Evolutionary conservation across 345 rosid species (phyloP).

Genomic region (Microcos paniculata): DNA sequence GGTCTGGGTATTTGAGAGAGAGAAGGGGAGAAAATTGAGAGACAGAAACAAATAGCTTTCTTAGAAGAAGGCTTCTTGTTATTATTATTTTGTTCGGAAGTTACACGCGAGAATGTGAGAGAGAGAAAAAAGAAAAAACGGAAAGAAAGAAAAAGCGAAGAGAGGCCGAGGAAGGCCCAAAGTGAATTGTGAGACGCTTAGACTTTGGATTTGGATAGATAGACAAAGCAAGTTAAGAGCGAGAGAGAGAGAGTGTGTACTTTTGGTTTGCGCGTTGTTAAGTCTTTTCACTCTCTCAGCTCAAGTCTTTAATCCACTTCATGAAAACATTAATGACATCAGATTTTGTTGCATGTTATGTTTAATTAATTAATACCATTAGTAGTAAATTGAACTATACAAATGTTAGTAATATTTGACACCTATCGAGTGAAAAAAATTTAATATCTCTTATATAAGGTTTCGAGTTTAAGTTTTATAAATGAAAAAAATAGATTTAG

Average conservation of each 20-base stretch:
- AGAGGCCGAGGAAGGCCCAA: constrained; percentile 19
- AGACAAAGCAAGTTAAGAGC: background rate
- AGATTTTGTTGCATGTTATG: too few relatives aligned
- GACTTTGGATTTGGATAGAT: background rate
- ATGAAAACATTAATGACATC: too few relatives aligned
- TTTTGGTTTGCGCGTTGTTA: too few relatives aligned
- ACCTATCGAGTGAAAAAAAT: too few relatives aligned
- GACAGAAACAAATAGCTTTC: background rate
- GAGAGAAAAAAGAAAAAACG: background rate
- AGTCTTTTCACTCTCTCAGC: too few relatives aligned
- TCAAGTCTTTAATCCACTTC: too few relatives aligned
- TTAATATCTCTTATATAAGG: too few relatives aligned
- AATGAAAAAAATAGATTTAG: too few relatives aligned
- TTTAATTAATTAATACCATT: too few relatives aligned
- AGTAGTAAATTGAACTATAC: too few relatives aligned
- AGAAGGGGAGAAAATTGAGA: background rate
- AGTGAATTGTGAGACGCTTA: background rate
- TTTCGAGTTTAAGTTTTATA: too few relatives aligned
- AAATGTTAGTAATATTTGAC: too few relatives aligned
- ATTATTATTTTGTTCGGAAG: constrained; percentile 26
- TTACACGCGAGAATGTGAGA: constrained; percentile 26
- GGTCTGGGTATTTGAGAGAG: background rate
- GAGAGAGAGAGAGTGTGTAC: background rate
- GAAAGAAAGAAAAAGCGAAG: background rate
- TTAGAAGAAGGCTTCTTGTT: background rate